Evolutionary conservation across 2,329 filamentous ascomycete genomes (phyloP), one percentile per base, ranked within the genome.

Genomic region (Fusarium buharicum): DNA sequence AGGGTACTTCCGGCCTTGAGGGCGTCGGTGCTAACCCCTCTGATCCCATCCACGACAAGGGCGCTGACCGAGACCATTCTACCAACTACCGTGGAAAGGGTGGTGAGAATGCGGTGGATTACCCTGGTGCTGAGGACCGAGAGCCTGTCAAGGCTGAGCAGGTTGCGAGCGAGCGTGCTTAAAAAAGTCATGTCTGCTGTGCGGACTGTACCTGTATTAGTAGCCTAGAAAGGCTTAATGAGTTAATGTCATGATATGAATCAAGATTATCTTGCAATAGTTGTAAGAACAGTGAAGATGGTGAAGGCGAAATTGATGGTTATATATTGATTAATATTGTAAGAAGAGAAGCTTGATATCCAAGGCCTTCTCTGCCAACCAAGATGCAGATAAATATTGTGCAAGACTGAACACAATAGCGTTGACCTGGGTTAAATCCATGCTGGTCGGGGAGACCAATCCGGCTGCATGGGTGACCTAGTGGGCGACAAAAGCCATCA

Each of bases 1-100:
- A 77, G 68, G 75, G 77, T 48, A 56, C 74, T 2, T 55, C 69
- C 4, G 80, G 80, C 0, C 52, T 82, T 1, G 78, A 76, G 22
- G 78, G 78, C 9, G 70, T 76, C 0, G 78, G 76, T 5, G 74
- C 75, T 1, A 75, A 69, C 17, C 52, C 47, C 0, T 55, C 50
- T 13, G 73, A 76, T 30, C 71, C 70, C 12, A 66, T 71, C 28
- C 69, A 71, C 13, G 55, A 73, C 27, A 57, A 66, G 28, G 68
- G 73, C 1, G 72, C 75, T 1, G 75, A 77, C 27, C 71, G 59
- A 13, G 66, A 72, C 12, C 49, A 73, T 61, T 60, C 55, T 40
- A 66, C 56, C 11, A 63, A 63, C 34, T 51, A 67, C 16, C 62
- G 62, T 31, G 59, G 58, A 31, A 63, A 61, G 50, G 39, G 50